Conservation (phyloP, 179 eudicot genomes). For the Drosera spatulata region DNA sequence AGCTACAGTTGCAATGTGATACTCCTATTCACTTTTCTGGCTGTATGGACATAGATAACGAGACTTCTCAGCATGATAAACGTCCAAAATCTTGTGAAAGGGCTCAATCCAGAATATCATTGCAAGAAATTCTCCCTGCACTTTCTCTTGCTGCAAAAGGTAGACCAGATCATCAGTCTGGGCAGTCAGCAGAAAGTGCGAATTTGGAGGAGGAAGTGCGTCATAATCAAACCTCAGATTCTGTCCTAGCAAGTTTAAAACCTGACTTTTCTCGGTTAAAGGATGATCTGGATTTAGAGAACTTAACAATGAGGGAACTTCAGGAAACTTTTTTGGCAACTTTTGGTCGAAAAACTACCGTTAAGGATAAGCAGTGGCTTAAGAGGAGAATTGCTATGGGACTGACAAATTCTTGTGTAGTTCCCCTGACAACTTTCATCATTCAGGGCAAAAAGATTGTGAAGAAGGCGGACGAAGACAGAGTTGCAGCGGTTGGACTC, state of each 20-base stretch:
- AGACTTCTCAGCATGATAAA: slow-evolving; percentile 4
- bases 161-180: slow-evolving; percentile 18
- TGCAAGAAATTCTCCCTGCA: slow-evolving; percentile 32
- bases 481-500: slow-evolving; percentile 14
- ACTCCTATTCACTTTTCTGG: slow-evolving; percentile 9
- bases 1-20: slow-evolving; percentile 1
- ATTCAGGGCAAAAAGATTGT: slow-evolving; percentile 43
- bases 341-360: slow-evolving; percentile 88
- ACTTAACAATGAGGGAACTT: slow-evolving; percentile 70
- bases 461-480: slow-evolving; percentile 28
- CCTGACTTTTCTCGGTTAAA: slow-evolving; percentile 74
- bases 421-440: slow-evolving; percentile 52
- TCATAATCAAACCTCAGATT: slow-evolving; percentile 21
- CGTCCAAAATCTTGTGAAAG: slow-evolving; percentile 3
- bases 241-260: slow-evolving; percentile 20
- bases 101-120: slow-evolving; percentile 8
- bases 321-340: slow-evolving; percentile 93
- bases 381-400: slow-evolving; percentile 95
- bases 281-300: slow-evolving; percentile 76
- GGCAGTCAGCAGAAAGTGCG: slow-evolving; percentile 20
- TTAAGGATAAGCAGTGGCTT: slow-evolving; percentile 94
- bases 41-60: slow-evolving; percentile 2
- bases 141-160: slow-evolving; percentile 18
- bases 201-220: slow-evolving; percentile 17
- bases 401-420: slow-evolving; percentile 78